Conservation (phyloP, 495 filamentous ascomycete species). For the Lasiosphaeria miniovina region DNA sequence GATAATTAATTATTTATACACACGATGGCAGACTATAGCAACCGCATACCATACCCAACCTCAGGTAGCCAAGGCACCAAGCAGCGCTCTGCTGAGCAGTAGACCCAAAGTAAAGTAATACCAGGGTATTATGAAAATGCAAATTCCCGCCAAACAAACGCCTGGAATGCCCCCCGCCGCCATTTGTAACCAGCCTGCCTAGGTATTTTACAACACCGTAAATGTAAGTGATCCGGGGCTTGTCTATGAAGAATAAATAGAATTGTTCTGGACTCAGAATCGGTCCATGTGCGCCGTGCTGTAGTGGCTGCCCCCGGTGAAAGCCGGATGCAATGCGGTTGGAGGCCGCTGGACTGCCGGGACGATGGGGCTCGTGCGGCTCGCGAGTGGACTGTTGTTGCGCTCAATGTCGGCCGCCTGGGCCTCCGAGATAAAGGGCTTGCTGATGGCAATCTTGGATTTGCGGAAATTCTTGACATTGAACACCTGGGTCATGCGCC, state of each 20-base stretch:
- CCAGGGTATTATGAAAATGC: neutral
- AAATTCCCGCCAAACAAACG: neutral
- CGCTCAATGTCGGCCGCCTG: slow-evolving; percentile 31
- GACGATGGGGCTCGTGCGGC: slow-evolving; percentile 47
- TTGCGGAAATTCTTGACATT: slow-evolving; percentile 38
- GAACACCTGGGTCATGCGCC: slow-evolving; percentile 32
- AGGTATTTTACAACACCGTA: neutral
- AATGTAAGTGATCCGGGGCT: too few species aligned
- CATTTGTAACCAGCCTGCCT: neutral
- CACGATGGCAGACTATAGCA: neutral
- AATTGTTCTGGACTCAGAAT: slow-evolving; percentile 19
- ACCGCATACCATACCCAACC: neutral
- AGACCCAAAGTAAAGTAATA: too few species aligned
- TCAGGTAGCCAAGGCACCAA: too few species aligned
- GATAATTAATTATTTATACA: neutral
- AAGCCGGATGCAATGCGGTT: slow-evolving; percentile 49
- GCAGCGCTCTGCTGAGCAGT: too few species aligned
- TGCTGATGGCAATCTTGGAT: slow-evolving; percentile 42
- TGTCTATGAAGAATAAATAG: neutral
- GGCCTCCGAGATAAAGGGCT: slow-evolving; percentile 29
- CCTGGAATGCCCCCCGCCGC: neutral
- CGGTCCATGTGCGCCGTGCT: slow-evolving; percentile 44
- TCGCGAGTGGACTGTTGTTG: slow-evolving; percentile 19
- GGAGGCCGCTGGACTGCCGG: slow-evolving; percentile 49
- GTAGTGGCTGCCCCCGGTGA: slow-evolving; percentile 38